Percentiles rank a stretch among this genome's conserved stretches.
Conservation (phyloP, 176 grass and related monocot genomes). For the Phoenix dactylifera region DNA sequence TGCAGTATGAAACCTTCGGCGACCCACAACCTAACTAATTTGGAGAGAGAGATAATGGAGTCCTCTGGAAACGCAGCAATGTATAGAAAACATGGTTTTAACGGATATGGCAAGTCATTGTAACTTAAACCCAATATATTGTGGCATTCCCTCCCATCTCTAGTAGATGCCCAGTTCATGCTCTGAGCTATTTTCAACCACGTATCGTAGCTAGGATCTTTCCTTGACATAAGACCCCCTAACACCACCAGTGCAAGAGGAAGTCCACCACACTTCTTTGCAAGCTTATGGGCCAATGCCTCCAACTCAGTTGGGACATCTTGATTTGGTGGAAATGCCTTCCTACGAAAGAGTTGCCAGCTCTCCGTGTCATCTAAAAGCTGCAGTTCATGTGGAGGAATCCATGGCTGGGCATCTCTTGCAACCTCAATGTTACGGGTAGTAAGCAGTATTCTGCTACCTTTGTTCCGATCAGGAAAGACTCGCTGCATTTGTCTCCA, state of each 20-base stretch:
- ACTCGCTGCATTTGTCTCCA: too few species aligned
- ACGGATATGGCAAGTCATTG: too few species aligned
- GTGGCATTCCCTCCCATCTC: not conserved
- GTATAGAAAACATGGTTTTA: too few species aligned
- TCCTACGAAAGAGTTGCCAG: constrained; percentile 1
- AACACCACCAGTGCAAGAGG: constrained; percentile 17
- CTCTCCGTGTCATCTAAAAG: not conserved
- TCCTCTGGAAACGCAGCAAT: too few species aligned
- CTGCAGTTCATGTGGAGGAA: constrained; percentile 2
- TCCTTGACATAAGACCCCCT: constrained; percentile 5
- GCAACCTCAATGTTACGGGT: too few species aligned
- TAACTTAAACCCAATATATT: not conserved
- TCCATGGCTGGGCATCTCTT: constrained; percentile 1
- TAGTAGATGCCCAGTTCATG: not conserved
- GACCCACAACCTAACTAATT: too few species aligned
- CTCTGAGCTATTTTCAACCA: constrained; percentile 1
- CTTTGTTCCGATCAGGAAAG: too few species aligned
- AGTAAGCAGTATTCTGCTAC: too few species aligned
- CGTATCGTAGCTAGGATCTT: not conserved
- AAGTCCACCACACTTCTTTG: constrained; percentile 15
- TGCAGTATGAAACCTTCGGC: too few species aligned
- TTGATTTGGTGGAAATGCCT: constrained; percentile 5
- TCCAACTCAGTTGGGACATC: constrained; percentile 1
- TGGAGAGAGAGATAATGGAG: too few species aligned
- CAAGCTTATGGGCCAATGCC: not conserved